phyloP scores from a whole-genome alignment of 345 rosid genomes.

The Eucalyptus virginea region DNA sequence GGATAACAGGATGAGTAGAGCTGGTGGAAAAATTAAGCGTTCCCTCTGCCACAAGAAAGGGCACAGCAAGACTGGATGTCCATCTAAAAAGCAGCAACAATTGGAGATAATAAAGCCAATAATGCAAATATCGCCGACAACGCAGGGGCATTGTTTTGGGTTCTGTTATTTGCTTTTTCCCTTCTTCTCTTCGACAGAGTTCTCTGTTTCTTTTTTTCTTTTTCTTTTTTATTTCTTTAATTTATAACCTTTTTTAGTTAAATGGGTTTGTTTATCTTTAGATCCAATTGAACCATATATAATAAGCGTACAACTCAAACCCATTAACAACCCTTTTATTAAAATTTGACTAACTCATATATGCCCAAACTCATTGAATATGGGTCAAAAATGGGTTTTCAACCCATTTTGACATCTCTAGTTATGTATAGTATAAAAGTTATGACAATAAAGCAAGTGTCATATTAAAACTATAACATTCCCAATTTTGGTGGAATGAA shows the following conservation, averaged over 20 bases:
- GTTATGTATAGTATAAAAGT: fast-evolving
- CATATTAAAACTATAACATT: not conserved
- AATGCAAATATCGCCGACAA: not conserved
- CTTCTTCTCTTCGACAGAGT: not conserved
- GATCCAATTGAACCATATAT: not conserved
- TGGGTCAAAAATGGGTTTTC: too few relatives aligned
- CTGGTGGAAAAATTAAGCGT: not conserved
- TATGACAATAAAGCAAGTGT: not conserved
- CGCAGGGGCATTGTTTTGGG: not conserved
- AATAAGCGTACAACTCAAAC: not conserved
- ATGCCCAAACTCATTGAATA: not conserved
- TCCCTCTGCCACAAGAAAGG: not conserved
- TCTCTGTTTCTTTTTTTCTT: not conserved
- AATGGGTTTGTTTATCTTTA: not conserved
- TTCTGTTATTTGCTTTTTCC: not conserved
- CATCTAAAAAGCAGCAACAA: not conserved
- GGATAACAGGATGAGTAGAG: not conserved
- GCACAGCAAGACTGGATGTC: not conserved
- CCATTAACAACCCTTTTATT: not conserved
- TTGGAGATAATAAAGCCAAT: not conserved
- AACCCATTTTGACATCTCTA: not conserved
- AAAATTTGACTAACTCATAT: not conserved
- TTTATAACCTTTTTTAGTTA: not conserved
- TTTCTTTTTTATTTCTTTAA: too few relatives aligned
- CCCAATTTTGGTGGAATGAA: not conserved